Conservation (phyloP, 1,139 yeast species). For the Geotrichum histeridarum region DNA sequence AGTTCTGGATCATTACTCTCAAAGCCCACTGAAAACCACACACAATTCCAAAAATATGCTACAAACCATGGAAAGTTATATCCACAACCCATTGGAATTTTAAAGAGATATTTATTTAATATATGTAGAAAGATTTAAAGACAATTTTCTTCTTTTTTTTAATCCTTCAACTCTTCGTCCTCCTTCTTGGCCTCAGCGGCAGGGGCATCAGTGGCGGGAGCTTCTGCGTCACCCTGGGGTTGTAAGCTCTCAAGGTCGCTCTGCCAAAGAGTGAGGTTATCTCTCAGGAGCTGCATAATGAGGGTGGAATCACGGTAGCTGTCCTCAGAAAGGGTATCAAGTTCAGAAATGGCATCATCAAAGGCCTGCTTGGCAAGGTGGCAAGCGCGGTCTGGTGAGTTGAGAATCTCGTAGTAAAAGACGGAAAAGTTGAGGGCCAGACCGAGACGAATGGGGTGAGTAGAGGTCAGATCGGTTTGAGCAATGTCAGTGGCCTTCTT, state of each 20-base stretch:
- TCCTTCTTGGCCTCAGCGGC: conserved; percentile 25
- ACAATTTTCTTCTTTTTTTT: background rate
- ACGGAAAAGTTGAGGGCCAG: conserved; percentile 97
- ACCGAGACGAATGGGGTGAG: conserved; percentile 98
- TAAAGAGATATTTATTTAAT: conserved; percentile 1
- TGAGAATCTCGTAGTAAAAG: conserved; percentile 95
- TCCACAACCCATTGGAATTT: background rate
- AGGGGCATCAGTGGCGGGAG: conserved; percentile 13
- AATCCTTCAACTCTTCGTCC: conserved; percentile 15
- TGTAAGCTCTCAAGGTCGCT: conserved; percentile 40
- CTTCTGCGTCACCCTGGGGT: conserved; percentile 12
- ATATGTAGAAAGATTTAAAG: background rate
- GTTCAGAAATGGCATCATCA: conserved; percentile 98
- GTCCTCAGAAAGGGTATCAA: conserved; percentile 96
- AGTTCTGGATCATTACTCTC: no score
- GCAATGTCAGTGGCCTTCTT: conserved; percentile 96
- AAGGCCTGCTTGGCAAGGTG: conserved; percentile 98
- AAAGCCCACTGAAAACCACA: no score
- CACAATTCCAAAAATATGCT: no score
- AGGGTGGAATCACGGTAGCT: conserved; percentile 97
- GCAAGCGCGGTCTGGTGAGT: conserved; percentile 98
- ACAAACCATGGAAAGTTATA: no score
- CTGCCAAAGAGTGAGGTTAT: conserved; percentile 98
- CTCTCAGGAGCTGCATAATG: conserved; percentile 98
- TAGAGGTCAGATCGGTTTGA: conserved; percentile 95